Evolutionary conservation across 768 basidiomycete genomes (phyloP), one percentile per base, ranked within the genome.

Genomic region (Tricholoma sp.): DNA sequence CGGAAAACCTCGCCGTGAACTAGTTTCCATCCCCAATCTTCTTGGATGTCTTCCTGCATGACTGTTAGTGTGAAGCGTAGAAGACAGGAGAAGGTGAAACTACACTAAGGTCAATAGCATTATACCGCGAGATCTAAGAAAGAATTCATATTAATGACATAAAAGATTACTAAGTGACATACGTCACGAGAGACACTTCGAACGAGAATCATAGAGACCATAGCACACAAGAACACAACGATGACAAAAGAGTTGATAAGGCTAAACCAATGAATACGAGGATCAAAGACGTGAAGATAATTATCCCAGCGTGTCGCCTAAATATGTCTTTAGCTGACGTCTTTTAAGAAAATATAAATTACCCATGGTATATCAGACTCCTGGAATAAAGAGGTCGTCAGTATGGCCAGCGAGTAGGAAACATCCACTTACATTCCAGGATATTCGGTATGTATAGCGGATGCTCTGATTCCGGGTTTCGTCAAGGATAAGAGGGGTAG

Each of bases 1-100:
- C 96, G 83, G 78, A 98, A 98, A 15, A 98, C 91, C 71, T 98
- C 96, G 18, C 94, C 94, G 62, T 97, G 94, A 20, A 98, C 86
- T 15, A 98, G 82, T 67, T 98, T 98, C 96, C 96, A 98, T 1
- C 96, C 96, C 82, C 88, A 96, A 63, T 98, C 96, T 74, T 98
- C 96, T 70, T 95, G 93, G 2, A 97, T 90, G 64, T 96, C 94
- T 66, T 96, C 94, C 90, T 93, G 60, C 15, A 56, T 49, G 47
- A n/a, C 31, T 17, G 48, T 55, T 17, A 51, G 29, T 39, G 20
- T 53, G 31, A 33, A 9, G 11, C 20, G 36, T 20, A 56, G 39
- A 45, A 48, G 31, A 48, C 18, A 29, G 28, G 37, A 28, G 11
- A 29, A 44, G 54, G 6, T 37, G 45, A 52, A 68, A 84, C 62